Evolutionary conservation across 371 early-diverging fungal genomes (phyloP), one percentile per base, ranked within the genome.

Genomic region (Actinomucor elegans): DNA sequence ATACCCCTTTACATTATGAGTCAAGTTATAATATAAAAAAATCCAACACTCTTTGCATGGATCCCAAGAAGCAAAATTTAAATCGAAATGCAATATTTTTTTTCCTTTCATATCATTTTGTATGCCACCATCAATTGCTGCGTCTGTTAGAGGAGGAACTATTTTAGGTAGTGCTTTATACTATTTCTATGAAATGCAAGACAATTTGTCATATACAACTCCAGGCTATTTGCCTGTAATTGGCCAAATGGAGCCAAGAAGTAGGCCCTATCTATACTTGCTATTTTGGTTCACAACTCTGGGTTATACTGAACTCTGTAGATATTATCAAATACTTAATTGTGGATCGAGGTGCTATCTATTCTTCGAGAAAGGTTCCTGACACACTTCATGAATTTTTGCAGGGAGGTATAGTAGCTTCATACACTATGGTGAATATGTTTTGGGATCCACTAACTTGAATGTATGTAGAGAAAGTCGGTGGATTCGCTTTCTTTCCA

Each of bases 401-500:
- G 48, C 59, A 59, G 44, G 71, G 78, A 53, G 70, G 72, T 66
- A 63, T 52, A n/a, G n/a, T n/a, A n/a, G n/a, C n/a, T 11, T 24
- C 5, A n/a, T 11, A 1, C n/a, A 4, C 18, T 14, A 23, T 23
- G 4, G 41, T 23, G 4, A 41, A 12, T 14, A n/a, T 5, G 26
- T 3, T 6, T 21, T 20, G 17, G 7, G 18, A 2, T 26, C n/a
- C 12, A 4, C n/a, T n/a, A n/a, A n/a, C n/a, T n/a, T n/a, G n/a
- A n/a, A n/a, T n/a, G n/a, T n/a, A n/a, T 35, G 24, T 64, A 67
- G 68, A 69, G 17, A 62, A 65, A 26, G 78, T 74, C 37, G 74
- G 74, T n/a, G 69, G 65, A 1, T 73, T 77, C 57, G 74, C 78
- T 1, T 73, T 73, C 35, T 68, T 60, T 56, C 64, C 70, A 8